Evolutionary conservation across 2,329 filamentous ascomycete species (phyloP).

Genomic region (Blastomyces gilchristii): DNA sequence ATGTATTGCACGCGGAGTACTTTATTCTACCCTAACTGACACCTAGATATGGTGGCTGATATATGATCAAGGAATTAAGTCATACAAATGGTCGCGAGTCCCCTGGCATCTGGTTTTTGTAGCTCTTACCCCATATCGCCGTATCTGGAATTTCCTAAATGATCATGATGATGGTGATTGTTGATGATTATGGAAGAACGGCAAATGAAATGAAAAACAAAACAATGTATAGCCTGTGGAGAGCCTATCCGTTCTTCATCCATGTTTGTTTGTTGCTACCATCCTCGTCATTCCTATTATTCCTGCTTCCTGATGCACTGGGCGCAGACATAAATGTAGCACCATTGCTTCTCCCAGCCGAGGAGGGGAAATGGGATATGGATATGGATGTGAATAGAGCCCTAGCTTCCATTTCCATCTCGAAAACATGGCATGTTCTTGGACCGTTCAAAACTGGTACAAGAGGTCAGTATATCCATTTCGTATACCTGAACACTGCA

Average conservation of each 20-base stretch:
- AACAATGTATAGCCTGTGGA: not conserved
- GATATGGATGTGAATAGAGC: constrained; percentile 1
- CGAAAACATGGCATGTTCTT: constrained; percentile 41
- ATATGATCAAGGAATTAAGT: not conserved
- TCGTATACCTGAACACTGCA: not conserved
- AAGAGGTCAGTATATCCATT: constrained; percentile 37
- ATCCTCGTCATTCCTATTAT: not conserved
- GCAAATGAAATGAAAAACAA: not conserved
- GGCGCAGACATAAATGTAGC: not conserved
- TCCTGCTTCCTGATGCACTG: not conserved
- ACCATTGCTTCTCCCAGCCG: not conserved
- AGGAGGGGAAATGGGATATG: not conserved
- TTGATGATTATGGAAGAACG: not conserved
- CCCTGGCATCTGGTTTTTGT: not conserved
- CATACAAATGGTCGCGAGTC: too few species aligned
- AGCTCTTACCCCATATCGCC: not conserved
- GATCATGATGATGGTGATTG: not conserved
- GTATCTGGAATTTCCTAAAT: not conserved
- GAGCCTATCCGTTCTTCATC: not conserved
- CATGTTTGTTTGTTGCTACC: not conserved
- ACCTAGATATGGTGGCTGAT: not conserved
- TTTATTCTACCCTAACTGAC: too few species aligned
- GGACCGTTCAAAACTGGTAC: constrained; percentile 51
- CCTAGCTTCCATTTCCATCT: constrained; percentile 17
- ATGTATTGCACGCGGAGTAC: too few species aligned